These are phyloP conservation scores for Citrus mangshanensis DNA, from an alignment of 345 rosid genomes.

Conservation along the genomic window DNA sequence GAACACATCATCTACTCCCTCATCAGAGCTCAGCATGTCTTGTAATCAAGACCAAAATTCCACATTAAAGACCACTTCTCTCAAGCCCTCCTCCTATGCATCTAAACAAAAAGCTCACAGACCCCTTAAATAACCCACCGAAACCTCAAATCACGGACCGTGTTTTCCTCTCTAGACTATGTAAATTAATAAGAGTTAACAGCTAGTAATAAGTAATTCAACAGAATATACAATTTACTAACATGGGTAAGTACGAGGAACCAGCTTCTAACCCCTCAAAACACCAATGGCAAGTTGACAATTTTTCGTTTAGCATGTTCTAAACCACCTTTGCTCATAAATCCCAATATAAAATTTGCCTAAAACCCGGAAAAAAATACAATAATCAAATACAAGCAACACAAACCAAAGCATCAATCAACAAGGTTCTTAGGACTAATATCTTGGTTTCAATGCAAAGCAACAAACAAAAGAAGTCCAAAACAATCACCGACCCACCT, in stretches of 20 bases:
- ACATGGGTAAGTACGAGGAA: constrained; percentile 42
- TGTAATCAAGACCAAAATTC: constrained; percentile 28
- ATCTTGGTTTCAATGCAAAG: constrained; percentile 69
- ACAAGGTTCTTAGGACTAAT: constrained; percentile 9
- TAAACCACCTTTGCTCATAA: constrained; percentile 19
- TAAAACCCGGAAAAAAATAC: constrained; percentile 33
- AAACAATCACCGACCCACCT: constrained; percentile 55
- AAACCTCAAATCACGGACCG: constrained; percentile 48
- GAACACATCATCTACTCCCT: constrained; percentile 52
- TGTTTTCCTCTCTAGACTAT: constrained; percentile 24
- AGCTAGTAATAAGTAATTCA: background rate
- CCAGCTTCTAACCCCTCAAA: constrained; percentile 26
- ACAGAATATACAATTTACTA: constrained; percentile 17
- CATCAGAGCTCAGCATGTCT: constrained; percentile 52
- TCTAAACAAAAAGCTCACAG: constrained; percentile 18
- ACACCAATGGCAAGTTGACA: constrained; percentile 21
- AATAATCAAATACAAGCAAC: constrained; percentile 33
- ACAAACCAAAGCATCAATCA: constrained; percentile 21
- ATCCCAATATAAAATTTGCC: constrained; percentile 28
- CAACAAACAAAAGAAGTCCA: constrained; percentile 22
- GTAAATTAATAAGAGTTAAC: constrained; percentile 17
- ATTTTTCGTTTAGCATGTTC: constrained; percentile 16
- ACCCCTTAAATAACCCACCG: constrained; percentile 23
- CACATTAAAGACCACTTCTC: constrained; percentile 29
- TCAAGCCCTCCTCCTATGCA: constrained; percentile 18